A percentile compares a stretch with the other conserved stretches of the same genome.
These are phyloP conservation scores for Takashimella koratensis DNA, from an alignment of 1,284 basidiomycete genomes.

Conservation along the genomic window DNA sequence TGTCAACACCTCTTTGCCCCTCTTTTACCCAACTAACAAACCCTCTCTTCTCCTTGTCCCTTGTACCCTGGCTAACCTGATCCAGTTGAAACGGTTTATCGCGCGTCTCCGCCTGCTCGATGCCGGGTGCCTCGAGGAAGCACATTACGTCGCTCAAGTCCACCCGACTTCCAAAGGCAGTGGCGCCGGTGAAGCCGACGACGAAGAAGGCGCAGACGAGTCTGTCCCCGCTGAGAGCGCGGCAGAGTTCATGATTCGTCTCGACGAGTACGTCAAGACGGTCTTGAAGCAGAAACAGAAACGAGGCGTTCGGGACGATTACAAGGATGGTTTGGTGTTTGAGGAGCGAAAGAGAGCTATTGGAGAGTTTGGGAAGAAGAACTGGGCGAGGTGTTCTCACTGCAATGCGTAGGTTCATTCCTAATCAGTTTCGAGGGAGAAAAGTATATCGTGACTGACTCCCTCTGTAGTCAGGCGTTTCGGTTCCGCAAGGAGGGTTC, in stretches of 20 bases:
- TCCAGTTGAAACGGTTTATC: slow-evolving; percentile 71
- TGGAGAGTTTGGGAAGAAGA: slow-evolving; percentile 69
- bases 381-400: slow-evolving; percentile 63
- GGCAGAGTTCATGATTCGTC: slow-evolving; percentile 63
- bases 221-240: slow-evolving; percentile 52
- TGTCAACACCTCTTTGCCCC: neutral
- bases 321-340: slow-evolving; percentile 85
- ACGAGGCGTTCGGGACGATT: slow-evolving; percentile 66
- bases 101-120: slow-evolving; percentile 88
- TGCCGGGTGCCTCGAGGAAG: slow-evolving; percentile 79
- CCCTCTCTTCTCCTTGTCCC: neutral
- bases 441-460: too few relatives aligned
- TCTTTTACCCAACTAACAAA: neutral
- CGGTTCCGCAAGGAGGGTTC: slow-evolving; percentile 91
- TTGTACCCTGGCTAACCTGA: slow-evolving; percentile 6
- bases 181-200: slow-evolving; percentile 36
- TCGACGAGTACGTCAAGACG: slow-evolving; percentile 69
- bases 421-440: neutral
- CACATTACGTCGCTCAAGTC: slow-evolving; percentile 70
- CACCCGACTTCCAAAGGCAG: slow-evolving; percentile 37
- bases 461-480: slow-evolving; percentile 62
- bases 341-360: slow-evolving; percentile 82
- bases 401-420: slow-evolving; percentile 74
- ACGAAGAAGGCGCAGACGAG: slow-evolving; percentile 48
- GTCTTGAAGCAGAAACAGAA: slow-evolving; percentile 59